Conservation (phyloP, 2,329 filamentous ascomycete species). For the Thelonectria rubi region DNA sequence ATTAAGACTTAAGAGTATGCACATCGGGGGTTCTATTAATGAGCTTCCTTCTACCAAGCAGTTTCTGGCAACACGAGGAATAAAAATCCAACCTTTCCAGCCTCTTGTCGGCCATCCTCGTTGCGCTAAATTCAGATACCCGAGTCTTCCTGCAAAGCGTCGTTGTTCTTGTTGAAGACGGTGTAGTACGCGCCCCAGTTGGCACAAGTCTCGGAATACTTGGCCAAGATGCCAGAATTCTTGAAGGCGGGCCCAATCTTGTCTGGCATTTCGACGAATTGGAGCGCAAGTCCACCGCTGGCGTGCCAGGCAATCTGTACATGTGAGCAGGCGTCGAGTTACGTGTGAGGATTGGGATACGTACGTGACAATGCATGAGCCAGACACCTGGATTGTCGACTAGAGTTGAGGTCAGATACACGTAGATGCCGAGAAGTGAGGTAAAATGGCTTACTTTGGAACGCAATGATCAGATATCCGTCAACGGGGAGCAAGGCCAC, state of each 20-base stretch:
- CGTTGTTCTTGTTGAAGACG: conserved; percentile 24
- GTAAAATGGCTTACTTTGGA: neutral
- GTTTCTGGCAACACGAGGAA: too few species aligned
- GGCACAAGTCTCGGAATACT: conserved; percentile 14
- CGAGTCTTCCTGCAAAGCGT: conserved; percentile 23
- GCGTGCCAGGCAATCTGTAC: conserved; percentile 18
- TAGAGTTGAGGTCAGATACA: neutral
- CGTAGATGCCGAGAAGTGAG: neutral
- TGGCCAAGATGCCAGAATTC: conserved; percentile 1
- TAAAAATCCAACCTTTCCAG: too few species aligned
- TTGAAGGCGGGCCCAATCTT: conserved; percentile 12
- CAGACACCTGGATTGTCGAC: conserved; percentile 17
- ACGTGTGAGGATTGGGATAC: neutral
- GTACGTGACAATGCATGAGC: conserved; percentile 21
- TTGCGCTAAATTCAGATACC: neutral
- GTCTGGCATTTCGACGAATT: conserved; percentile 11
- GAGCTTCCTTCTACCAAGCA: too few species aligned
- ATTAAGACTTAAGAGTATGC: too few species aligned
- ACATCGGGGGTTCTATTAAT: too few species aligned
- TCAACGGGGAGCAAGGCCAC: conserved; percentile 14
- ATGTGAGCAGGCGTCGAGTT: neutral
- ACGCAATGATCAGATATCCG: conserved; percentile 20
- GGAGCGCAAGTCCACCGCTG: conserved; percentile 13
- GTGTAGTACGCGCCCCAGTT: conserved; percentile 28
- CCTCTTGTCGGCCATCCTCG: too few species aligned